phyloP scores from a whole-genome alignment of 495 filamentous ascomycete genomes.

The Neurospora sp. region DNA sequence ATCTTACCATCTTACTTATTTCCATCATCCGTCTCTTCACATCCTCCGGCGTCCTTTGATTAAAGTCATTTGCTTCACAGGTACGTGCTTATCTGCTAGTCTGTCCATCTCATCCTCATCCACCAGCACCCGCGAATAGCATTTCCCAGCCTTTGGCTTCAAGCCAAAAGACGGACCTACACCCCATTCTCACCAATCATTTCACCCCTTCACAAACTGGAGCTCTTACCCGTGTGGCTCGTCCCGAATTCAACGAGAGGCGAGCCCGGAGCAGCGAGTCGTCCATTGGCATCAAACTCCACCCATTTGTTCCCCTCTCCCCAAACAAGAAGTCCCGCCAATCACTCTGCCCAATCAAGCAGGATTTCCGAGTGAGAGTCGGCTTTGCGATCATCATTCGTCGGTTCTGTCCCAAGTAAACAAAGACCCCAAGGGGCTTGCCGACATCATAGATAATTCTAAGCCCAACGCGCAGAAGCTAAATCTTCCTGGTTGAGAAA shows the following conservation, averaged over 20 bases:
- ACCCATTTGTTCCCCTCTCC: conserved; percentile 21
- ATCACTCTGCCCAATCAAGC: conserved; percentile 29
- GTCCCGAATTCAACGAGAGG: not conserved
- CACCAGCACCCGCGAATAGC: not conserved
- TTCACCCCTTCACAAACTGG: conserved; percentile 22
- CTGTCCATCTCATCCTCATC: not conserved
- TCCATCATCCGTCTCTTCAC: conserved; percentile 3
- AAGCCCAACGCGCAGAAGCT: not conserved
- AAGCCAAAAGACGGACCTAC: conserved; percentile 7
- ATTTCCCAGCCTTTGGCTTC: conserved; percentile 3
- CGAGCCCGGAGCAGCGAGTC: conserved; percentile 12
- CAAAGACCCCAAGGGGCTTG: not conserved
- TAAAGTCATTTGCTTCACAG: conserved; percentile 7
- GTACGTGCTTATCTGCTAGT: not conserved
- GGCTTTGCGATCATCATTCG: conserved; percentile 1
- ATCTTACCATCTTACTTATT: conserved; percentile 1
- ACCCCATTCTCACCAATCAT: conserved; percentile 28
- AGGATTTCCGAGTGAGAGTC: conserved; percentile 4
- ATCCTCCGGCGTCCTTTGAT: conserved; percentile 1
- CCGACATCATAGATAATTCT: not conserved
- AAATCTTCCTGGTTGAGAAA: not conserved
- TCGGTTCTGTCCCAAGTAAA: conserved; percentile 1
- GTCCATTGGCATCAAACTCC: conserved; percentile 21
- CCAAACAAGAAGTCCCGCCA: conserved; percentile 13
- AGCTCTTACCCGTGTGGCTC: conserved; percentile 25